Conservation (phyloP, 192 early-diverging fungal species). For the Backusella macrospora region DNA sequence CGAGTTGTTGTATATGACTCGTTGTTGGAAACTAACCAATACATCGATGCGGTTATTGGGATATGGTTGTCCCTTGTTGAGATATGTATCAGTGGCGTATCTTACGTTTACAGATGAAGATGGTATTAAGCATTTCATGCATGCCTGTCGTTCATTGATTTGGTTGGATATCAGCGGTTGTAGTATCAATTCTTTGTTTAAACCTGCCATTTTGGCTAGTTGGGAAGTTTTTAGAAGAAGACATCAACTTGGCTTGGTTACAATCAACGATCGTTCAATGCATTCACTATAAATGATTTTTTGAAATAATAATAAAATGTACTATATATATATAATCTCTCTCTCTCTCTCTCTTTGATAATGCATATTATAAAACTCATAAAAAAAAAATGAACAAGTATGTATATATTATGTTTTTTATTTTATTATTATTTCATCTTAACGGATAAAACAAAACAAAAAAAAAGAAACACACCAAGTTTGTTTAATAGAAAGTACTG, state of each 20-base stretch:
- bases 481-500: slow-evolving; percentile 83
- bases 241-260: neutral
- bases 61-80: neutral
- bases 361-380: no score
- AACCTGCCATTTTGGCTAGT: neutral
- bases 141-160: neutral
- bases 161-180: slow-evolving; percentile 24
- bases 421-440: neutral
- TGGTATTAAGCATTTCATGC: neutral
- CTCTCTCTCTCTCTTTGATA: no score
- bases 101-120: slow-evolving; percentile 14
- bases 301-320: no score
- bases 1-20: slow-evolving; percentile 12
- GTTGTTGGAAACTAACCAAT: slow-evolving; percentile 23
- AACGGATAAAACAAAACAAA: neutral
- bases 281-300: neutral
- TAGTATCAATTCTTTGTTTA: slow-evolving; percentile 22
- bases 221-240: slow-evolving; percentile 1
- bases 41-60: neutral
- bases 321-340: no score
- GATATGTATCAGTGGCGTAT: slow-evolving; percentile 21
- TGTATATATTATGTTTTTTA: no score
- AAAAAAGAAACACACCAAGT: neutral
- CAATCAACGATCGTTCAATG: neutral
- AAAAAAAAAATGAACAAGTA: no score